Percentiles rank a stretch among this genome's conserved stretches.
phyloP scores from a whole-genome alignment of 768 basidiomycete genomes.

The Rhodotorula taiwanensis region DNA sequence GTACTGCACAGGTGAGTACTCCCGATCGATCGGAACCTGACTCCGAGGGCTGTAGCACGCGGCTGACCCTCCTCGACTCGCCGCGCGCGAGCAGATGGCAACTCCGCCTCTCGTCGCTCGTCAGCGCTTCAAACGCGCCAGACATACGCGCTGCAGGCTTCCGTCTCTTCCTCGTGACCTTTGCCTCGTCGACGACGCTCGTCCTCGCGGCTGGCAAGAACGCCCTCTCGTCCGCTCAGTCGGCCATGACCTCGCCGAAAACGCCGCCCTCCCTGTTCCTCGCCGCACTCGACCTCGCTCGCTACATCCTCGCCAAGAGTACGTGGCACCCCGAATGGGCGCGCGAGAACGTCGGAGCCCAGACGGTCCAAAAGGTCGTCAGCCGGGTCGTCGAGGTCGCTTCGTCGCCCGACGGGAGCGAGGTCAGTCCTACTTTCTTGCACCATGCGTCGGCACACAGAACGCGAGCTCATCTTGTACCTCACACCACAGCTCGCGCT shows the following conservation, averaged over 20 bases:
- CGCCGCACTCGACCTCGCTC: conserved; percentile 19
- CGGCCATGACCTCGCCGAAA: conserved; percentile 12
- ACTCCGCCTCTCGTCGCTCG: conserved; percentile 24
- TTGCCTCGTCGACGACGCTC: conserved; percentile 13
- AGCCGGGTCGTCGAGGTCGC: conserved; percentile 10
- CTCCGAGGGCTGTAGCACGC: no score
- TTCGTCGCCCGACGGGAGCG: conserved; percentile 7
- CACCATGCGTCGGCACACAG: no score
- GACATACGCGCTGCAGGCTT: conserved; percentile 28
- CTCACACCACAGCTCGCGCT: conserved; percentile 6
- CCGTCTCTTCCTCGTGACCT: conserved; percentile 21
- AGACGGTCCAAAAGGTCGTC: conserved; percentile 29
- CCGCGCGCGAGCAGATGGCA: conserved; percentile 22
- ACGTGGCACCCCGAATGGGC: conserved; percentile 34
- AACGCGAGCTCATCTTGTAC: fast-evolving
- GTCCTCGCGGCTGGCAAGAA: conserved; percentile 18
- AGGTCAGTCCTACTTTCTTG: conserved; percentile 1
- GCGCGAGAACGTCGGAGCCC: conserved; percentile 31
- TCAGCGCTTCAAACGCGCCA: conserved; percentile 9
- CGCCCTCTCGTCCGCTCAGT: conserved; percentile 7
- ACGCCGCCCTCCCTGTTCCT: conserved; percentile 17
- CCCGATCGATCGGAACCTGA: no score
- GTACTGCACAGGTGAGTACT: conserved; percentile 22
- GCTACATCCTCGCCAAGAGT: conserved; percentile 22
- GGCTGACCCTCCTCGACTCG: no score